These are phyloP conservation scores for Penicillium canariense DNA, from an alignment of 495 filamentous ascomycete species.

Conservation along the genomic window DNA sequence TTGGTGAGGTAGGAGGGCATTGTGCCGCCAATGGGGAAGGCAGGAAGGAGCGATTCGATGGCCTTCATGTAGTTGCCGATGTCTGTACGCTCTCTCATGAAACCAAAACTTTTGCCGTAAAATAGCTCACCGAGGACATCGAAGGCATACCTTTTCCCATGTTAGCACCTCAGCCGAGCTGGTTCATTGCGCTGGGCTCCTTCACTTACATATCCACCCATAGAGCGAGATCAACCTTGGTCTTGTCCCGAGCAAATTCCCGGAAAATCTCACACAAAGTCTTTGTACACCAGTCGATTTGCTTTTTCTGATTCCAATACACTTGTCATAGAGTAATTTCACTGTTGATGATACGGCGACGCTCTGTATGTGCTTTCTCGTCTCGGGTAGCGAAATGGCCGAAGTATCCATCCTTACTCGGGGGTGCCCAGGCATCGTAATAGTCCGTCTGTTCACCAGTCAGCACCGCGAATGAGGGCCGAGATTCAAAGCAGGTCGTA, in stretches of 20 bases:
- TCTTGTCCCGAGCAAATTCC: conserved; percentile 19
- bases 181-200: too few relatives aligned
- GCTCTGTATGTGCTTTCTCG: not conserved
- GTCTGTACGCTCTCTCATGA: conserved; percentile 19
- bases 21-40: not conserved
- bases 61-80: not conserved
- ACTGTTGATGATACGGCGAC: not conserved
- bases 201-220: conserved; percentile 9
- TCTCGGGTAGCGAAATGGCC: not conserved
- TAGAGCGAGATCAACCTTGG: conserved; percentile 22
- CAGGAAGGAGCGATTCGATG: not conserved
- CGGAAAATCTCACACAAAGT: conserved; percentile 21
- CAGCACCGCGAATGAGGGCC: too few relatives aligned
- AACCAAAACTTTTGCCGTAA: conserved; percentile 38
- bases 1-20: not conserved
- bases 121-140: conserved; percentile 40
- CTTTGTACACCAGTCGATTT: conserved; percentile 27
- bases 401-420: not conserved
- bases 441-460: not conserved
- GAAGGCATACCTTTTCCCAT: conserved; percentile 13
- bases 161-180: too few relatives aligned
- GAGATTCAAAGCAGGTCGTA: too few relatives aligned
- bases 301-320: conserved; percentile 24
- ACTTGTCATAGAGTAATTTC: not conserved
- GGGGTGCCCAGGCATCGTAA: not conserved